Percentiles rank a stretch among this genome's conserved stretches.
Conservation (phyloP, 139 green algal species). For the Pleodorina starrii region DNA sequence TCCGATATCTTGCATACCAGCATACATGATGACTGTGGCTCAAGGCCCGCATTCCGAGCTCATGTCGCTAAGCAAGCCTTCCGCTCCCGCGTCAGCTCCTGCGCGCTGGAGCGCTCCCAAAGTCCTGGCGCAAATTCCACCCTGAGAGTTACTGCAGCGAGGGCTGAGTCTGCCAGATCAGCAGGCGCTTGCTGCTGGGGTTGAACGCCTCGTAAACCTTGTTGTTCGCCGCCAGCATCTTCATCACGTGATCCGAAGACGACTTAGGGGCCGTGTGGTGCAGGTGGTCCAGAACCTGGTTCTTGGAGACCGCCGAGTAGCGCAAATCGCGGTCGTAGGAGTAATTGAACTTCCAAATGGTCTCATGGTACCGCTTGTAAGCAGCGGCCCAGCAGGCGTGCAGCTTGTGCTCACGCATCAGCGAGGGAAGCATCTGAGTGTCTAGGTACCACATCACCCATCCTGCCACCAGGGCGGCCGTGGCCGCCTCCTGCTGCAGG, state of each 20-base stretch:
- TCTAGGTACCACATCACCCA: constrained; percentile 70
- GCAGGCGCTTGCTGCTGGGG: constrained; percentile 71
- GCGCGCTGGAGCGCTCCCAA: not conserved
- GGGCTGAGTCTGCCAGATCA: constrained; percentile 76
- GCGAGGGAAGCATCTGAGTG: constrained; percentile 69
- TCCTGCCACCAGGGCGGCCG: constrained; percentile 54
- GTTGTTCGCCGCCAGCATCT: constrained; percentile 73
- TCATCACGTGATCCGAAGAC: constrained; percentile 62
- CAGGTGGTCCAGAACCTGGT: constrained; percentile 70
- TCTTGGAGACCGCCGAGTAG: constrained; percentile 73
- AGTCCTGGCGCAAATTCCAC: not conserved
- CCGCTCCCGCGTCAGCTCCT: constrained; percentile 1
- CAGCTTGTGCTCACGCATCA: constrained; percentile 80
- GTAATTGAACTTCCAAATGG: constrained; percentile 76
- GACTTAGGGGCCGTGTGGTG: constrained; percentile 72
- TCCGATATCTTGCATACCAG: not conserved
- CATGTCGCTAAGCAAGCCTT: constrained; percentile 49
- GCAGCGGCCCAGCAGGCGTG: constrained; percentile 69
- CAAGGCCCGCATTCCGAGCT: not conserved
- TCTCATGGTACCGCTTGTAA: constrained; percentile 73
- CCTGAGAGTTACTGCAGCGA: constrained; percentile 59
- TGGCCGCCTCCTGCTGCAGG: constrained; percentile 68
- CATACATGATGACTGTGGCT: not conserved
- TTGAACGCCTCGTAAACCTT: constrained; percentile 80
- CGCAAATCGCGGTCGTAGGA: constrained; percentile 74